phyloP scores from a whole-genome alignment of 2,329 filamentous ascomycete genomes.

The Cadophora sp. region DNA sequence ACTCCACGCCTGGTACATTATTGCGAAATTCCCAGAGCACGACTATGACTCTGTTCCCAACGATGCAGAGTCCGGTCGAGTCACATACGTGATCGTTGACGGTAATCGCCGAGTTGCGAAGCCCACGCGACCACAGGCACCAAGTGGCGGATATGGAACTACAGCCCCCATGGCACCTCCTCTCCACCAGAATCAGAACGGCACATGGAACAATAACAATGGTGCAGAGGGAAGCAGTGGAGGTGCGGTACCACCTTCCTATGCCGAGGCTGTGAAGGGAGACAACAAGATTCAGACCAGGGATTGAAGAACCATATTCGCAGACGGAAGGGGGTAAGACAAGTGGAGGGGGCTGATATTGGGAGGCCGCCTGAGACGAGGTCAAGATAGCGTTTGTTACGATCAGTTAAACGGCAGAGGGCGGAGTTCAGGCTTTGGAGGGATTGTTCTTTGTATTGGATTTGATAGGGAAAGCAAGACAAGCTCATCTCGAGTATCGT shows the following conservation, averaged over 20 bases:
- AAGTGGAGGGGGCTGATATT: not conserved
- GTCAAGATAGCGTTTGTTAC: slow-evolving; percentile 17
- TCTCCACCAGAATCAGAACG: slow-evolving; percentile 45
- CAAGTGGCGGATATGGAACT: slow-evolving; percentile 40
- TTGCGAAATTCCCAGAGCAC: slow-evolving; percentile 83
- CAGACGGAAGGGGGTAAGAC: not conserved
- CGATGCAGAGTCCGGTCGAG: slow-evolving; percentile 62
- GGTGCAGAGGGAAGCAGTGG: slow-evolving; percentile 47
- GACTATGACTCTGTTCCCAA: slow-evolving; percentile 69
- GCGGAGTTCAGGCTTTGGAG: slow-evolving; percentile 20
- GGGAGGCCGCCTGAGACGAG: not conserved
- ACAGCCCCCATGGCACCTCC: slow-evolving; percentile 45
- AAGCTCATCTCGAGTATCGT: not conserved
- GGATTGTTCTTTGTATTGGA: slow-evolving; percentile 15
- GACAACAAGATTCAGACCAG: slow-evolving; percentile 84
- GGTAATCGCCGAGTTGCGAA: slow-evolving; percentile 6
- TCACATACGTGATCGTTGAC: slow-evolving; percentile 79
- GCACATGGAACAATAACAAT: slow-evolving; percentile 44
- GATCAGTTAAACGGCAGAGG: slow-evolving; percentile 18
- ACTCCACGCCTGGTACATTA: slow-evolving; percentile 97
- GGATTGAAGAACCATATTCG: slow-evolving; percentile 33
- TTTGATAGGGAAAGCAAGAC: not conserved
- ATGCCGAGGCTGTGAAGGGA: slow-evolving; percentile 87
- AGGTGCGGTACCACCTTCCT: slow-evolving; percentile 75
- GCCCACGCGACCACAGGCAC: slow-evolving; percentile 11